Base-by-base conservation (phyloP, 225 moss, liverwort and hornwort species). In the Thuidium tamariscinum region DNA sequence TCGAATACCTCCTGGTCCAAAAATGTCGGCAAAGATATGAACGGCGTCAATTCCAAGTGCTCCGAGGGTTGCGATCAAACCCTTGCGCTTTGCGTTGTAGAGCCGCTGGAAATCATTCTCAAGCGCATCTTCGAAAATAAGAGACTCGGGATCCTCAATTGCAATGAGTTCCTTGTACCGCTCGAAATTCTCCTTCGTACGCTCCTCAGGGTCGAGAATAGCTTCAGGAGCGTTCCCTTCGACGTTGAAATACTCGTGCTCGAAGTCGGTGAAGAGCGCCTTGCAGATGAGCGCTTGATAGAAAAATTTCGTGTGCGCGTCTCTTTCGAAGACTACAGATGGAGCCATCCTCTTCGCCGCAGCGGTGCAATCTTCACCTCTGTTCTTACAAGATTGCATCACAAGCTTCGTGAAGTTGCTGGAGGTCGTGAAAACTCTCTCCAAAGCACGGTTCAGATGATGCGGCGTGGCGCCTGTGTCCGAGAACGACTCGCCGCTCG, bases 381-480 rank as follows among this genome's bases (percentile, higher is more conserved):
- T 69, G 26, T 61, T 73, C 69, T 75, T 62, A 81, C 91, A 81
- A n/a, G 74, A 72, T 36, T 67, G 76, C 85, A 88, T 86, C 75
- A 92, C 19, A 80, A 91, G 83, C 89, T 84, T 92, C 17, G 86
- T 81, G 78, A 92, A 91, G 81, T 49, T 54, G 66, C 78, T 23
- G 36, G 90, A 91, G 11, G 86, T 82, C 83, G 80, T 64, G 70
- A 69, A 76, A 39, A 89, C 89, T 80, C 87, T 54, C 77, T 88
- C 89, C 52, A 88, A 51, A 25, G 89, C 91, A 79, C 77, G 79
- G 59, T 79, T 85, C 2, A 91, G 77, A 49, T 89, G 91, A 66
- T 87, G 86, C 65, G 92, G 92, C 17, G 91, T 91, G 49, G 92
- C 89, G 25, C 78, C 78, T 7, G 88, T 55, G 71, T 92, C 92